Evolutionary conservation across 2,329 filamentous ascomycete genomes (phyloP).

Genomic region (Biscogniauxia sp.): DNA sequence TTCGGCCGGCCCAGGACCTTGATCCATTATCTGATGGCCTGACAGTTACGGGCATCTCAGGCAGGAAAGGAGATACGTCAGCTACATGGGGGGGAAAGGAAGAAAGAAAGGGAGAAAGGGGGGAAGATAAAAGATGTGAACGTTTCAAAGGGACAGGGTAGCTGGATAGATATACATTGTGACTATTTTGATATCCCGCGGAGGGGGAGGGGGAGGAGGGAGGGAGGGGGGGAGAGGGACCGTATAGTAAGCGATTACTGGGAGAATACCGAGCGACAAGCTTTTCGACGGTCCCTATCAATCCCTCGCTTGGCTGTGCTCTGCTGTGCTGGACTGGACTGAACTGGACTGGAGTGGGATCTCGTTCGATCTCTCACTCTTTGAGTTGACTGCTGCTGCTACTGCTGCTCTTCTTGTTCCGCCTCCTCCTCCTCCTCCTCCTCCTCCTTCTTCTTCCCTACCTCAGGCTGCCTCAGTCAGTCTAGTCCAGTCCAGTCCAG

Average conservation of each 20-base stretch:
- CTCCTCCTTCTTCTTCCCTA: too few species aligned
- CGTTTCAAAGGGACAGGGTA: neutral
- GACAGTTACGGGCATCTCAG: slow-evolving; percentile 25
- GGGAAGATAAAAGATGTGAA: neutral
- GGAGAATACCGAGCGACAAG: neutral
- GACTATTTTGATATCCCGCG: neutral
- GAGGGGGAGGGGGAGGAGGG: neutral
- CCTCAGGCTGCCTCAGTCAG: neutral
- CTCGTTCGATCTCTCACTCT: too few species aligned
- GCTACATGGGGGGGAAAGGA: slow-evolving; percentile 9
- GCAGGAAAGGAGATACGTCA: slow-evolving; percentile 8
- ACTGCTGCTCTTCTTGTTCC: too few species aligned
- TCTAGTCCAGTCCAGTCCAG: too few species aligned
- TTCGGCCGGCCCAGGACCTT: slow-evolving; percentile 21
- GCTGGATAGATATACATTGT: neutral
- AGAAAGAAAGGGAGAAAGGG: neutral
- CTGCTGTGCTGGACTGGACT: too few species aligned
- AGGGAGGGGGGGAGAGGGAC: neutral
- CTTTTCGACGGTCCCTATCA: neutral
- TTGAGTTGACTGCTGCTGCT: too few species aligned
- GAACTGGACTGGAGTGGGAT: too few species aligned
- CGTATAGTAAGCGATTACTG: neutral
- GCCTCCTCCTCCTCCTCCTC: neutral
- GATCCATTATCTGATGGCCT: slow-evolving; percentile 24
- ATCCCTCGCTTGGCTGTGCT: neutral